These are phyloP conservation scores for Komagataea norvegica DNA, from an alignment of 1,139 yeast genomes.

Conservation along the genomic window DNA sequence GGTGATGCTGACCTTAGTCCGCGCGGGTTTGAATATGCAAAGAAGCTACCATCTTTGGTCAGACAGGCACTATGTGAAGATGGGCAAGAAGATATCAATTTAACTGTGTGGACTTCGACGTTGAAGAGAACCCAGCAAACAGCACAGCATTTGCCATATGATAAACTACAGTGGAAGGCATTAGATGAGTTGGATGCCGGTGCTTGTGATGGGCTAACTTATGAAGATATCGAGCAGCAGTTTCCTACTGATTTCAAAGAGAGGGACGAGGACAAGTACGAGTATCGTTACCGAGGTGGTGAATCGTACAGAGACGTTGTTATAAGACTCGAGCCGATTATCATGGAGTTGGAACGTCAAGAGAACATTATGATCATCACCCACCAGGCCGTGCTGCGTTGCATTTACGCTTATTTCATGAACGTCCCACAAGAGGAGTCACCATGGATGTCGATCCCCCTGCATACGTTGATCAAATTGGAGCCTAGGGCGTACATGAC, in stretches of 20 bases:
- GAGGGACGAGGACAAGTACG: conserved; percentile 92
- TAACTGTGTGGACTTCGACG: conserved; percentile 97
- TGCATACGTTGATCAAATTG: conserved; percentile 87
- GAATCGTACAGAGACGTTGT: conserved; percentile 96
- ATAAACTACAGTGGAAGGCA: conserved; percentile 92
- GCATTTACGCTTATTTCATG: conserved; percentile 97
- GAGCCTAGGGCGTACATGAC: conserved; percentile 95
- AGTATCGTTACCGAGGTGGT: conserved; percentile 94
- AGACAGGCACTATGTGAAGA: conserved; percentile 71
- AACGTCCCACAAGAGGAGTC: conserved; percentile 95
- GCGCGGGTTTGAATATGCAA: conserved; percentile 83
- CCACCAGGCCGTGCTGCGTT: conserved; percentile 94
- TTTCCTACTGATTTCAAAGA: conserved; percentile 96
- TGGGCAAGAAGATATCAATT: conserved; percentile 66
- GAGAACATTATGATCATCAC: conserved; percentile 94
- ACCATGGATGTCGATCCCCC: conserved; percentile 99
- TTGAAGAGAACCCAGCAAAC: conserved; percentile 90
- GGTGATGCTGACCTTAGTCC: conserved; percentile 89
- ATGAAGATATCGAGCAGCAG: conserved; percentile 74
- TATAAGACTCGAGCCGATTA: conserved; percentile 88
- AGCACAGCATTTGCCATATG: conserved; percentile 75
- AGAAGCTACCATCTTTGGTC: conserved; percentile 75
- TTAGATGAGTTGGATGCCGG: conserved; percentile 97
- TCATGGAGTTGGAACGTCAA: conserved; percentile 96
- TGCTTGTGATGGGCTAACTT: conserved; percentile 91